Conservation (phyloP, 176 grass and related monocot species). For the Raddia distichophylla region DNA sequence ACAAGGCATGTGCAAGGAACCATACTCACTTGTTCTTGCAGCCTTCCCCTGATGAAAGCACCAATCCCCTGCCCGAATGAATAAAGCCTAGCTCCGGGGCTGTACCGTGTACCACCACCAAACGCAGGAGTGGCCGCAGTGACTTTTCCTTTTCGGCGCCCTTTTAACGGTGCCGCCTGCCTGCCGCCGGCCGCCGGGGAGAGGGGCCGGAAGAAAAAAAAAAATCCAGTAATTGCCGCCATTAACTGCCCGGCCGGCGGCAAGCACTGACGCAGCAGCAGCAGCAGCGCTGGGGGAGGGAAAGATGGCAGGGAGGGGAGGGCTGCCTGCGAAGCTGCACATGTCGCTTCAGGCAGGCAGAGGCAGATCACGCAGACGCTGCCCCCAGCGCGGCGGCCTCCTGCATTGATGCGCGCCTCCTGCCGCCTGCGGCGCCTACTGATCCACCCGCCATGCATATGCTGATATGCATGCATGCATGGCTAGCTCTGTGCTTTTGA, state of each 20-base stretch:
- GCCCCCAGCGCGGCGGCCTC: background rate
- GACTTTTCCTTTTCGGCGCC: conserved; percentile 4
- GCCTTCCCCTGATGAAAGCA: too few species aligned
- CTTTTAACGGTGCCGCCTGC: background rate
- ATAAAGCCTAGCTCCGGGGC: background rate
- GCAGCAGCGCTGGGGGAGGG: too few species aligned
- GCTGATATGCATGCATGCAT: too few species aligned
- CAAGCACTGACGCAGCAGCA: background rate
- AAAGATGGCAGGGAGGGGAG: background rate
- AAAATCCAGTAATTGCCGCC: background rate
- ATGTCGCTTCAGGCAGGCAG: conserved; percentile 12
- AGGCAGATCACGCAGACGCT: background rate
- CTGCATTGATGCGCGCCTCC: conserved; percentile 7
- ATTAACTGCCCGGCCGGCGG: background rate
- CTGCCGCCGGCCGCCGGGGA: background rate
- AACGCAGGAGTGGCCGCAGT: background rate
- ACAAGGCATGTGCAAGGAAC: too few species aligned
- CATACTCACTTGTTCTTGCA: too few species aligned
- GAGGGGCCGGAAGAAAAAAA: too few species aligned
- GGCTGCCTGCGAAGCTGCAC: conserved; percentile 2
- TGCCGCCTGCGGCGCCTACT: background rate
- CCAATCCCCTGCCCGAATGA: background rate
- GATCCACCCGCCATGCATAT: too few species aligned
- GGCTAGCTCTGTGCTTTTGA: too few species aligned
- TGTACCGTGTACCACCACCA: too few species aligned